Evolutionary conservation across 31 red algal genomes (phyloP), one percentile per base, ranked within the genome.

Genomic region (Porphyra umbilicalis): DNA sequence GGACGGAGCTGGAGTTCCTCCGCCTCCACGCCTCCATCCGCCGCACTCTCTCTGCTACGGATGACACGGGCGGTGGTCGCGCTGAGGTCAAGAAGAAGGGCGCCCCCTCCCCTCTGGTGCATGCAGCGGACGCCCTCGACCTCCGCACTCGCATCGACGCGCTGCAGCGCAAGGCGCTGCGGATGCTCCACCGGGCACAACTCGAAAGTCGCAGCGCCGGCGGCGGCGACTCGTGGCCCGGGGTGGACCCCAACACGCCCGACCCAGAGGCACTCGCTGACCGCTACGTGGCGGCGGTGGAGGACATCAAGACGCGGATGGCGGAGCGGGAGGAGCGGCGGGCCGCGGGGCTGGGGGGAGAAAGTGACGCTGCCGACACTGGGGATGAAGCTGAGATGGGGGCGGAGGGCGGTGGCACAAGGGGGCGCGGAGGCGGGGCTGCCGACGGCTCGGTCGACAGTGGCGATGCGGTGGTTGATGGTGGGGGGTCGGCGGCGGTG

Each of bases 121-220:
- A 71, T 8, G 35, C 46, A 0, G 82, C 83, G 68, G 91, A 94
- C 80, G 75, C 86, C n/a, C 38, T 83, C 38, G 34, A 81, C 46
- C 88, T 94, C 83, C 83, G 81, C 7, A 38, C n/a, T 16, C 88
- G 88, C 84, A 86, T 94, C 67, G 86, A 85, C 35, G 91, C 91
- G 11, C 88, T 94, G 87, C 88, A 89, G 57, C 83, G 91, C 8
- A 94, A 94, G 67, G 77, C 91, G 32, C 88, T 85, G 76, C 91
- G 91, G 29, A 87, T 94, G 33, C 81, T 94, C 79, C 91, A 94
- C 39, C 85, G 91, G 30, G 91, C 91, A 13, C 86, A 94, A 42
- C 39, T 94, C 13, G 86, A 89, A 57, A 84, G 86, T 20, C 68
- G 76, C 35, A 88, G 85, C 9, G 38, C 7, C 38, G 38, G 38